Evolutionary conservation across 306 rosid species (phyloP).

Genomic region (Hippophae rhamnoides): DNA sequence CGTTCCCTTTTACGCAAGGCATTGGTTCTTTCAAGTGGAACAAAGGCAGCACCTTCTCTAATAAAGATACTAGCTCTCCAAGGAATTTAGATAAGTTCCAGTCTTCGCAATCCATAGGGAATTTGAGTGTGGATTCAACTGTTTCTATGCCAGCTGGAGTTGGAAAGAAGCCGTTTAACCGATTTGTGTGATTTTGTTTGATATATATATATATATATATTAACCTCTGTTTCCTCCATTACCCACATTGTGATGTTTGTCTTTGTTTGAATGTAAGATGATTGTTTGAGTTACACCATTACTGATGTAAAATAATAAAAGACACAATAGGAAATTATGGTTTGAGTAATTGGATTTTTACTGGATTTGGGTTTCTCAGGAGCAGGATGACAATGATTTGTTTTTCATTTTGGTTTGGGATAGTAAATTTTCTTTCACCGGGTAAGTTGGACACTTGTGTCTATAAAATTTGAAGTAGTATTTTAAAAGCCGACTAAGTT

Average conservation of each 20-base stretch:
- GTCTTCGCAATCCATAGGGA: conserved; percentile 50
- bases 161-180: conserved; percentile 87
- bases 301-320: conserved; percentile 63
- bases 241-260: conserved; percentile 29
- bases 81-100: conserved; percentile 45
- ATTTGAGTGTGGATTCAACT: conserved; percentile 79
- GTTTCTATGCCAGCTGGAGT: conserved; percentile 71
- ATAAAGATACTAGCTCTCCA: conserved; percentile 43
- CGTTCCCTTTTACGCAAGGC: conserved; percentile 74
- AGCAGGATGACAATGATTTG: conserved; percentile 8
- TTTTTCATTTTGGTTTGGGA: conserved; percentile 13
- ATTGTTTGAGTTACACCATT: conserved; percentile 38
- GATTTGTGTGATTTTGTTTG: conserved; percentile 83
- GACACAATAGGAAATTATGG: conserved; percentile 40
- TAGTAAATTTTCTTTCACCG: not conserved
- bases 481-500: too few species aligned
- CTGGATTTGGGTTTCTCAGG: conserved; percentile 13
- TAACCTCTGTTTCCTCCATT: conserved; percentile 20
- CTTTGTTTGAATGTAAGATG: conserved; percentile 38
- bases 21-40: conserved; percentile 77
- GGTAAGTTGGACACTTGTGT: too few species aligned
- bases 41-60: conserved; percentile 43
- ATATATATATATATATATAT: conserved; percentile 27
- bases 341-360: conserved; percentile 25
- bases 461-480: too few species aligned